These are phyloP conservation scores for Penicillium brevicompactum DNA, from an alignment of 2,329 filamentous ascomycete species.

Conservation along the genomic window DNA sequence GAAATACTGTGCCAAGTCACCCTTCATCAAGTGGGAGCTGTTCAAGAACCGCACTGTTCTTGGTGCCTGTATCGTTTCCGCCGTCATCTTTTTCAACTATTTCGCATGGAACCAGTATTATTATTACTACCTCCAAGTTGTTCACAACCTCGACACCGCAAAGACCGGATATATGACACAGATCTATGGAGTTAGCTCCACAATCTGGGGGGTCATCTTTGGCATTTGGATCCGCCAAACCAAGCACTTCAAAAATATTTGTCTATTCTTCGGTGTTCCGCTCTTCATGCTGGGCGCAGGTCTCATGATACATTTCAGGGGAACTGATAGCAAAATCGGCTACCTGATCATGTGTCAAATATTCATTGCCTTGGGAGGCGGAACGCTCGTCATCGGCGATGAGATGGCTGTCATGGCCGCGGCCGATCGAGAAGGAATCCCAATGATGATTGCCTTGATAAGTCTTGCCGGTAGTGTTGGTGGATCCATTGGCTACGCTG, in stretches of 20 bases:
- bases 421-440: slow-evolving; percentile 57
- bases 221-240: slow-evolving; percentile 53
- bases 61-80: slow-evolving; percentile 54
- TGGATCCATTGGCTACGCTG: slow-evolving; percentile 36
- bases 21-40: slow-evolving; percentile 58
- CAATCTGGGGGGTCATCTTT: slow-evolving; percentile 53
- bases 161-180: slow-evolving; percentile 51
- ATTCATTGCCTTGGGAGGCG: slow-evolving; percentile 57
- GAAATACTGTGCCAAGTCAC: slow-evolving; percentile 52
- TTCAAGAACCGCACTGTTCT: slow-evolving; percentile 53
- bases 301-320: slow-evolving; percentile 60
- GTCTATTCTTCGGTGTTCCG: slow-evolving; percentile 56
- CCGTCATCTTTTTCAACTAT: slow-evolving; percentile 53
- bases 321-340: slow-evolving; percentile 49
- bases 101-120: slow-evolving; percentile 59
- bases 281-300: slow-evolving; percentile 55
- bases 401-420: slow-evolving; percentile 62
- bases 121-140: slow-evolving; percentile 57
- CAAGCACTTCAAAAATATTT: slow-evolving; percentile 56
- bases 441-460: slow-evolving; percentile 45
- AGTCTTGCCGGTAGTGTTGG: slow-evolving; percentile 39
- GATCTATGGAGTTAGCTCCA: slow-evolving; percentile 58
- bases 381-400: slow-evolving; percentile 56
- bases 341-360: slow-evolving; percentile 60
- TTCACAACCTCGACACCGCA: slow-evolving; percentile 49